Evolutionary conservation across 345 rosid species (phyloP), one percentile per base, ranked within the genome.

Genomic region (Populus davidiana): DNA sequence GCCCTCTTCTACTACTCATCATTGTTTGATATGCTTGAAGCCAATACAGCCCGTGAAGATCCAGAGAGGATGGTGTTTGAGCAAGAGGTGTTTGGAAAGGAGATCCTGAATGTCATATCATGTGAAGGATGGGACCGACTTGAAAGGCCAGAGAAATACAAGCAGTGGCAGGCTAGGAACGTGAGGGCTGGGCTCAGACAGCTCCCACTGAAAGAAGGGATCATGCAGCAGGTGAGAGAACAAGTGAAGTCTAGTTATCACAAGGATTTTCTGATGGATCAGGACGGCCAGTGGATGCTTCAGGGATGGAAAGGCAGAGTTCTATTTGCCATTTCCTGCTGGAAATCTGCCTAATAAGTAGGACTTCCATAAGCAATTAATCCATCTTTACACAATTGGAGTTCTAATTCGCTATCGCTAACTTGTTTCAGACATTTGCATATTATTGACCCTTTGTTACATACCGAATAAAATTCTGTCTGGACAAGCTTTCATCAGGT

Each of bases 251-350:
- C 79, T 27, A 5, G 21, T 74, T 87, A 89, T 74, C 87, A 87
- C 76, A 87, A 85, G 69, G 92, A 89, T 75, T 89, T 87, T 76
- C 79, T 74, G 12, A 74, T 86, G n/a, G 84, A 85, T 21, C 83
- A 85, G 75, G 85, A 87, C 74, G 78, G 86, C 47, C 82, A 27
- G 36, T 89, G 92, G 90, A 43, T 87, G 77, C 84, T 86, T 62
- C 89, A 86, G 27, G 92, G 92, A 33, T 89, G 92, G 92, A 89
- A 87, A 74, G 90, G 90, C 13, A 86, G 90, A 47, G 78, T 86
- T 50, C 65, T 86, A 25, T 74, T 75, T 27, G 90, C 88, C 5
- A 77, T 81, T 69, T 87, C 92, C 7, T 71, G 85, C 27, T 89
- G 92, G 90, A 81, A 74, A 64, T 68, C 77, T 25, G 21, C 49